These are phyloP conservation scores for Tilletia walkeri DNA, from an alignment of 1,284 basidiomycete genomes.

Conservation along the genomic window DNA sequence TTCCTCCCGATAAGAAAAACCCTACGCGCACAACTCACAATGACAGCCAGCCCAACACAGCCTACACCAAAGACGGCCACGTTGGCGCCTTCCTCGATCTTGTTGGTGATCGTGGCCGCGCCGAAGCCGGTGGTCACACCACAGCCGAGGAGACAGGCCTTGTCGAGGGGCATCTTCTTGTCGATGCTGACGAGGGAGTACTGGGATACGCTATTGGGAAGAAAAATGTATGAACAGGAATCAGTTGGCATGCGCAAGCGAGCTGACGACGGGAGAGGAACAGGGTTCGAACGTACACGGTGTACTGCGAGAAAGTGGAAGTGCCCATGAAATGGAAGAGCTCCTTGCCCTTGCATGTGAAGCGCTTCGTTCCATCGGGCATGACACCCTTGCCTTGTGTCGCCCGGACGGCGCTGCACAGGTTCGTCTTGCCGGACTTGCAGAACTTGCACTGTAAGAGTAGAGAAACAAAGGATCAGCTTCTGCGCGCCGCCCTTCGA, in stretches of 20 bases:
- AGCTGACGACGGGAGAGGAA: too few species aligned
- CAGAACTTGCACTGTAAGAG: slow-evolving; percentile 67
- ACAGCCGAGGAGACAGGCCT: slow-evolving; percentile 88
- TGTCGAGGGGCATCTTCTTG: slow-evolving; percentile 80
- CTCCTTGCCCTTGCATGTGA: slow-evolving; percentile 82
- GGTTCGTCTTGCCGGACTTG: slow-evolving; percentile 95
- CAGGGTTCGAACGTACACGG: slow-evolving; percentile 62
- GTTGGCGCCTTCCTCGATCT: slow-evolving; percentile 64
- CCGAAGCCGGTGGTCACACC: slow-evolving; percentile 98
- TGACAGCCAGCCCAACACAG: slow-evolving; percentile 88
- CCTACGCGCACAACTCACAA: slow-evolving; percentile 19
- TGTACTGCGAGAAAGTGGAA: slow-evolving; percentile 98
- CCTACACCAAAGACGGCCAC: slow-evolving; percentile 95
- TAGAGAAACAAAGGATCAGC: neutral
- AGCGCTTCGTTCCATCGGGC: slow-evolving; percentile 88
- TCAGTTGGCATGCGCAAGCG: too few species aligned
- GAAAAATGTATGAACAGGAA: too few species aligned
- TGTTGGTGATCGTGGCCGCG: slow-evolving; percentile 68
- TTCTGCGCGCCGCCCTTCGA: neutral
- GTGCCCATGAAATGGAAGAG: slow-evolving; percentile 97
- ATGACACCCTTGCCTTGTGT: slow-evolving; percentile 96
- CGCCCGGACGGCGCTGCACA: slow-evolving; percentile 67
- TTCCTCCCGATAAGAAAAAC: neutral
- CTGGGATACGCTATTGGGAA: slow-evolving; percentile 68
- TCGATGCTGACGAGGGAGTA: slow-evolving; percentile 91